These are phyloP conservation scores for Fusarium ambrosium DNA, from an alignment of 2,329 filamentous ascomycete species.

Conservation along the genomic window DNA sequence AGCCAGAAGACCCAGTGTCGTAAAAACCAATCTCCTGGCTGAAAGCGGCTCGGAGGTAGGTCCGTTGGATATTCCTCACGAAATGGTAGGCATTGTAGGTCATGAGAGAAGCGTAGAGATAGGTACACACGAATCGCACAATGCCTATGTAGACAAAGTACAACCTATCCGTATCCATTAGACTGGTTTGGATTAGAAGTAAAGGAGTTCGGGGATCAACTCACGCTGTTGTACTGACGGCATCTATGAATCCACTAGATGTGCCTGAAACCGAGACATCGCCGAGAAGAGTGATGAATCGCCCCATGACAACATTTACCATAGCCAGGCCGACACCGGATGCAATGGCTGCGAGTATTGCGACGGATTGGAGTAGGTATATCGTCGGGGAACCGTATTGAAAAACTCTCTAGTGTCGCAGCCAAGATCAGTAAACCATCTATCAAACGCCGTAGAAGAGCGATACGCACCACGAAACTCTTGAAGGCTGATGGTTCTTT, in stretches of 20 bases:
- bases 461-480: background rate
- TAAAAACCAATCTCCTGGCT: background rate
- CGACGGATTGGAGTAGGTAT: background rate
- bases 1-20: background rate
- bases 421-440: background rate
- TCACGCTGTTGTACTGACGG: background rate
- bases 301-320: background rate
- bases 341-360: background rate
- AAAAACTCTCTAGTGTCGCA: background rate
- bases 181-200: background rate
- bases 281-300: background rate
- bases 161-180: background rate
- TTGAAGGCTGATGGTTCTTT: background rate
- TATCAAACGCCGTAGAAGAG: background rate
- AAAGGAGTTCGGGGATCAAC: background rate
- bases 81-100: background rate
- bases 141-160: background rate
- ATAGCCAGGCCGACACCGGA: background rate
- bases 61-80: background rate
- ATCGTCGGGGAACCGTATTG: background rate
- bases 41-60: background rate
- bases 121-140: background rate
- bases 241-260: background rate
- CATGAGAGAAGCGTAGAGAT: background rate
- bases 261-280: background rate